Percentiles rank a stretch among this genome's conserved stretches.
phyloP scores from a whole-genome alignment of 805 yeast genomes.

The Candida koratica region DNA sequence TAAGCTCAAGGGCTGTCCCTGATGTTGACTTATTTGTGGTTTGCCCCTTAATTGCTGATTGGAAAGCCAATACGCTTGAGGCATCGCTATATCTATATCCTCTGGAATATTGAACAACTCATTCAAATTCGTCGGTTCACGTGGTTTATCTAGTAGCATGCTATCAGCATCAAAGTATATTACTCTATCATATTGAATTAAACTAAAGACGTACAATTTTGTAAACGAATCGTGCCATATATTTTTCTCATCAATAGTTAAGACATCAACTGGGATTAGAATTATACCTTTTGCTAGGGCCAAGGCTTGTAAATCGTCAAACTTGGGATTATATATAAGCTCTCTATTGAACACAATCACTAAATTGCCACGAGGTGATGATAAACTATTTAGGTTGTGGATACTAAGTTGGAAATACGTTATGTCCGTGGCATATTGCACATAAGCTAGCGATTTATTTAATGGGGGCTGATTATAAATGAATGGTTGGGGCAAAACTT shows the following conservation, averaged over 20 bases:
- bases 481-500: conserved; percentile 23
- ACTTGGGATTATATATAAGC: conserved; percentile 15
- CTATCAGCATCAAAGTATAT: conserved; percentile 61
- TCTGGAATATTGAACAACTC: conserved; percentile 29
- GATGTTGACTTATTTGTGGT: background rate
- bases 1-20: conserved; percentile 11
- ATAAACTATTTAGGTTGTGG: conserved; percentile 39
- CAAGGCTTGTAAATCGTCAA: conserved; percentile 12
- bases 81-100: conserved; percentile 25
- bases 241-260: conserved; percentile 7
- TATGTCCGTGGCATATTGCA: conserved; percentile 55
- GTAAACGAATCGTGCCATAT: conserved; percentile 53
- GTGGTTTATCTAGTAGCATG: conserved; percentile 21
- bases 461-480: conserved; percentile 16
- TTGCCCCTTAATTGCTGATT: conserved; percentile 8
- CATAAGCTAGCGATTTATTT: conserved; percentile 44
- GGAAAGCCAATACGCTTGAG: conserved; percentile 36
- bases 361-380: conserved; percentile 35
- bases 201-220: conserved; percentile 50
- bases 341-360: conserved; percentile 38
- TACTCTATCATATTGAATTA: conserved; percentile 47
- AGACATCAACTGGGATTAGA: conserved; percentile 21
- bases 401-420: conserved; percentile 51
- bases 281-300: conserved; percentile 22
- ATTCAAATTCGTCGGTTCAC: conserved; percentile 20